These are phyloP conservation scores for Cryptococcus sp. DNA, from an alignment of 1,284 basidiomycete species.

Conservation along the genomic window DNA sequence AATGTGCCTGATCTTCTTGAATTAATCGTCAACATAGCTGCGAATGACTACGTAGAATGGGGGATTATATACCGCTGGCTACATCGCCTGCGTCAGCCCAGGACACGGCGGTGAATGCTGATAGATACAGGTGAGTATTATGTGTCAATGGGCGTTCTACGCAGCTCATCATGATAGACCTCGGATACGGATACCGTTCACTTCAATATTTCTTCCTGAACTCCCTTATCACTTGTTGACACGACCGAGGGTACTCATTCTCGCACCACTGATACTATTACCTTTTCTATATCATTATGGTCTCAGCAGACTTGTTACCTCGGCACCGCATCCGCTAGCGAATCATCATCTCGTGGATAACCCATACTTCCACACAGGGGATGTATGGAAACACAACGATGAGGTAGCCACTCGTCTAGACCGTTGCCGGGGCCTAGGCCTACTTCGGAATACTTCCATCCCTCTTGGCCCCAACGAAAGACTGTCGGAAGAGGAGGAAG, in stretches of 20 bases:
- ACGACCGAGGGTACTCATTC: neutral
- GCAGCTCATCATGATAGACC: neutral
- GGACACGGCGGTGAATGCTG: neutral
- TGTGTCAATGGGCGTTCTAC: neutral
- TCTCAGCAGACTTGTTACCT: neutral
- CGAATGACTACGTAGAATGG: no score
- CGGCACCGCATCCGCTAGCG: neutral
- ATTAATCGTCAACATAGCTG: no score
- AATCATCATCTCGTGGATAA: slow-evolving; percentile 10
- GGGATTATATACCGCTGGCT: slow-evolving; percentile 13
- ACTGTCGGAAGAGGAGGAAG: slow-evolving; percentile 16
- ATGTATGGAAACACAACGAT: slow-evolving; percentile 30
- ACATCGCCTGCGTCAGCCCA: slow-evolving; percentile 8
- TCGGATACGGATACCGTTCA: neutral
- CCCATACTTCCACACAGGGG: slow-evolving; percentile 26
- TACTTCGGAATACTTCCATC: slow-evolving; percentile 26
- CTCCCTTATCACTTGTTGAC: neutral
- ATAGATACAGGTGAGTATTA: neutral
- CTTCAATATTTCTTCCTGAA: neutral
- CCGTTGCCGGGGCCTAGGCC: slow-evolving; percentile 19
- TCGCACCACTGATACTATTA: neutral
- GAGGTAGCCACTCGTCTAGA: slow-evolving; percentile 15
- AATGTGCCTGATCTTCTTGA: no score
- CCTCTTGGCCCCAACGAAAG: slow-evolving; percentile 5
- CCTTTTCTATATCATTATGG: neutral